Base-by-base conservation (phyloP, 768 basidiomycete species). In the Roridomyces roridus region DNA sequence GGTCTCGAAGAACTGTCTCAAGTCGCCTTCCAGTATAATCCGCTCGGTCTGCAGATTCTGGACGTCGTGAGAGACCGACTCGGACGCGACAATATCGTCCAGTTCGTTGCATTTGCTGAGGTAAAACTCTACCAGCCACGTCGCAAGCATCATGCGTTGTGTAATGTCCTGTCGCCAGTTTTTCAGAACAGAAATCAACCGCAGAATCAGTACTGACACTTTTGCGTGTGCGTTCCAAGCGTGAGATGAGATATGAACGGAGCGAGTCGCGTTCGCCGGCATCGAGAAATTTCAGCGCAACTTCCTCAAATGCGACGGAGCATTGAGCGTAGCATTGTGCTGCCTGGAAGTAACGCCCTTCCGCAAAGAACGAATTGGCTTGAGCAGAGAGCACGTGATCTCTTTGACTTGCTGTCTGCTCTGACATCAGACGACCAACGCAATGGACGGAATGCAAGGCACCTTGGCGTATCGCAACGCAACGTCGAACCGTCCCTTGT, bases 61-160 rank as follows among this genome's bases (percentile, higher is more conserved):
- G 15, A 89, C 88, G 60, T 96, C 92, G 47, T 87, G 86, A 11
- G 89, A 85, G 14, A 86, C 80, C 1, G 85, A 85, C 70, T 95
- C 94, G 0, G 96, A 92, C 0, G 94, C 94, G 24, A 96, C 86
- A 17, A 95, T 80, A 67, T 98, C 97, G 67, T 99, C 97, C 46
- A 98, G 77, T 59, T 96, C 93, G 67, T 97, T 96, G 71, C 92
- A 94, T 77, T 97, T 98, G 73, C 91, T 91, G 15, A 99, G 85
- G 68, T 95, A 98, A 62, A 98, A 94, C 72, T 99, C 97, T 26
- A 97, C 89, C 12, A 99, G 85, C 97, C 97, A 99, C 0, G 95
- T 98, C 17, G 97, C 96, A 18, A 99, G 77, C 87, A 98, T 94
- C 89, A 95, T 95, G 36, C 97, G 84, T 70, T 98, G 96, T 0